These are phyloP conservation scores for Prunus mongolica DNA, from an alignment of 306 rosid species.

Conservation along the genomic window DNA sequence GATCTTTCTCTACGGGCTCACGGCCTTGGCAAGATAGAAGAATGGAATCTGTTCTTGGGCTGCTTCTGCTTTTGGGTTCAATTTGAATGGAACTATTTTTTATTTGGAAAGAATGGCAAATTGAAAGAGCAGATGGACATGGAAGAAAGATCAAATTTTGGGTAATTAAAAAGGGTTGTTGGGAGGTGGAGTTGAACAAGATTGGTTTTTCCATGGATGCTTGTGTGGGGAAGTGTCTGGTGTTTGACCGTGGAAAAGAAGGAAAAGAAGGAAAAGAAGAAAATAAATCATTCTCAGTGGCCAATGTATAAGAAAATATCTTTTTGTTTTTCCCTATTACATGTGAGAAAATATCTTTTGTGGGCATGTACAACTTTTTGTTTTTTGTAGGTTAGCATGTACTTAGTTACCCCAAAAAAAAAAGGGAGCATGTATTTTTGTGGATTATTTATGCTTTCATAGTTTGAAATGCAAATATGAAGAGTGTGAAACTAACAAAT, in stretches of 20 bases:
- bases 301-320: not conserved
- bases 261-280: not conserved
- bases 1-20: conserved; percentile 32
- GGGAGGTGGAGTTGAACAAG: not conserved
- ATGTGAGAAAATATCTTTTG: not conserved
- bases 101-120: conserved; percentile 18
- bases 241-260: not conserved
- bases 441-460: too few relatives aligned
- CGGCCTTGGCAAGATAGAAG: conserved; percentile 33
- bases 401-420: too few relatives aligned
- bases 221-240: not conserved
- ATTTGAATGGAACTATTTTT: not conserved
- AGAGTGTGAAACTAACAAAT: too few relatives aligned
- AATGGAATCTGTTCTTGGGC: conserved; percentile 20
- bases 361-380: not conserved
- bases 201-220: conserved; percentile 7
- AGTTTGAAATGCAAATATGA: too few relatives aligned
- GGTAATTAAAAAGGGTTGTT: not conserved
- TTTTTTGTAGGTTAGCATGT: too few relatives aligned
- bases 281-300: not conserved
- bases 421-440: too few relatives aligned
- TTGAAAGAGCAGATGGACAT: conserved; percentile 45
- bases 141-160: conserved; percentile 1
- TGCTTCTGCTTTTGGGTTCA: conserved; percentile 19
- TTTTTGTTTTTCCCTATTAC: not conserved